phyloP scores from a whole-genome alignment of 2,329 filamentous ascomycete genomes.

The Xylaria sp. region DNA sequence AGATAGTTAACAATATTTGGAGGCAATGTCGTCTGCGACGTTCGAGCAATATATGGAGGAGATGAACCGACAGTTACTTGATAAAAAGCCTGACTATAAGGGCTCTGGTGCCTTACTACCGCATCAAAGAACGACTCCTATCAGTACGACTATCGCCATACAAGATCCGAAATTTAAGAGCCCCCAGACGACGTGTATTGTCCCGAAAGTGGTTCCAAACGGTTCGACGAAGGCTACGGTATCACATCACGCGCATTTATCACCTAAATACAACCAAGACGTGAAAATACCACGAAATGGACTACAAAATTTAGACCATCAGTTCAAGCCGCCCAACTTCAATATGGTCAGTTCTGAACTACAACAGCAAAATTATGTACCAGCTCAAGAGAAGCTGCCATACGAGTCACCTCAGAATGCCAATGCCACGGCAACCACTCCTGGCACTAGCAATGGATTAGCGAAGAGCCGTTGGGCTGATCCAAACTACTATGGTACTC shows the following conservation, averaged over 20 bases:
- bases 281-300: too few species aligned
- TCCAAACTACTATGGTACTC: background rate
- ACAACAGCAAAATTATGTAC: too few species aligned
- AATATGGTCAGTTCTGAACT: too few species aligned
- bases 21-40: background rate
- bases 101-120: constrained; percentile 1
- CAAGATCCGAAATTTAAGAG: background rate
- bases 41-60: constrained; percentile 15
- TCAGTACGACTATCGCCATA: background rate
- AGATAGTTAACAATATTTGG: too few species aligned
- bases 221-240: background rate
- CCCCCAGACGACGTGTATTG: background rate
- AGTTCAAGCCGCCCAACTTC: too few species aligned
- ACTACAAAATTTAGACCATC: too few species aligned
- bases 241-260: background rate
- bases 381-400: too few species aligned
- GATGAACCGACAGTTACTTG: constrained; percentile 15
- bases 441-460: too few species aligned
- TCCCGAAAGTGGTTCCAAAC: background rate
- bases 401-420: too few species aligned
- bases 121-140: constrained; percentile 8
- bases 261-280: background rate
- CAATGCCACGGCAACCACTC: too few species aligned
- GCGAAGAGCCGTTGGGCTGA: constrained; percentile 13
- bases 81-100: background rate